A percentile compares a stretch with the other conserved stretches of the same genome.
phyloP scores from a whole-genome alignment of 2,329 filamentous ascomycete species.

The Delphinella strobiligena region DNA sequence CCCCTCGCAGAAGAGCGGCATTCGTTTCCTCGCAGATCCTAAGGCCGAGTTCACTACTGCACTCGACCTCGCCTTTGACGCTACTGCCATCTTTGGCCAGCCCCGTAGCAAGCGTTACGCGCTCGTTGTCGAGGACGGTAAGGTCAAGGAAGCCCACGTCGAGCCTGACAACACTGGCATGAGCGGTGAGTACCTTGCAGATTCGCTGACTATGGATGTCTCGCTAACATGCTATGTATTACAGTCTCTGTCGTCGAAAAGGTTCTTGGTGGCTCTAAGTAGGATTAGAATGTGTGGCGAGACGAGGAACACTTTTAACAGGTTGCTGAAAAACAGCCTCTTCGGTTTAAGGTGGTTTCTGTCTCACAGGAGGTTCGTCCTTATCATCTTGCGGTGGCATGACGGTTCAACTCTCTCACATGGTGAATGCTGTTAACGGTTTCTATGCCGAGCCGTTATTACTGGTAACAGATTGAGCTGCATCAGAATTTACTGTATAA shows the following conservation, averaged over 20 bases:
- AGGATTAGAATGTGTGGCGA: background rate
- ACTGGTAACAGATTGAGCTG: too few relatives aligned
- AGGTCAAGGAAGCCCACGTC: slow-evolving; percentile 67
- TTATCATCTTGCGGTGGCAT: too few relatives aligned
- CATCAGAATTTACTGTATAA: too few relatives aligned
- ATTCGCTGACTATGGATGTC: background rate
- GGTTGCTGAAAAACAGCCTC: background rate
- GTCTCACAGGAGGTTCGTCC: too few relatives aligned
- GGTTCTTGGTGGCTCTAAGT: slow-evolving; percentile 7
- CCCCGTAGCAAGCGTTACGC: slow-evolving; percentile 80
- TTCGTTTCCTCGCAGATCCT: slow-evolving; percentile 82
- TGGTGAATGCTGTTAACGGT: too few relatives aligned
- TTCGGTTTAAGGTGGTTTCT: too few relatives aligned
- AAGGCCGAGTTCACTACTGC: slow-evolving; percentile 68
- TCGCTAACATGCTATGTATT: background rate
- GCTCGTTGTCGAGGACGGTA: slow-evolving; percentile 70
- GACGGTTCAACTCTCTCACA: too few relatives aligned
- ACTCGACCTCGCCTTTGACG: slow-evolving; percentile 74
- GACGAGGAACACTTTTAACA: background rate
- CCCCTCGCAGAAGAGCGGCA: slow-evolving; percentile 58
- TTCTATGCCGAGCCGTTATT: too few relatives aligned
- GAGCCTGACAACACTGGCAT: slow-evolving; percentile 84
- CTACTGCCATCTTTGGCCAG: slow-evolving; percentile 66
- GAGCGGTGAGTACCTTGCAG: slow-evolving; percentile 43
- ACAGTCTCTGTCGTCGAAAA: slow-evolving; percentile 10